Percentiles rank a stretch among this genome's conserved stretches.
These are phyloP conservation scores for Lecanosticta acicola DNA, from an alignment of 2,329 filamentous ascomycete genomes.

Conservation along the genomic window DNA sequence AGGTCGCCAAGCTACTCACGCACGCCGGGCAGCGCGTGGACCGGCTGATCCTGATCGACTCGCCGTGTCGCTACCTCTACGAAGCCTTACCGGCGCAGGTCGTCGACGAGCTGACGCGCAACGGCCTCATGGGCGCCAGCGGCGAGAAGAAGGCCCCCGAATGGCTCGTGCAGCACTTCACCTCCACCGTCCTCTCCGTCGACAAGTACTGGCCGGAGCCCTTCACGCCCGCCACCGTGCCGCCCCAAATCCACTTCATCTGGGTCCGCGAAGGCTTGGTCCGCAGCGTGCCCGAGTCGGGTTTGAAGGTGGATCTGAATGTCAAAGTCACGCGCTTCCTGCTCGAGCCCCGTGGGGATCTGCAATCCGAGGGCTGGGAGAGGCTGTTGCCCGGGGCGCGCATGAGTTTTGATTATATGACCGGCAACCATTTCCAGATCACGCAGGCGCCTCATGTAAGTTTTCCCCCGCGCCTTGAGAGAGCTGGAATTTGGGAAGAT, in stretches of 20 bases:
- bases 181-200: constrained; percentile 25
- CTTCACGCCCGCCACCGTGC: constrained; percentile 19
- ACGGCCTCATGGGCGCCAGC: constrained; percentile 26
- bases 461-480: too few relatives aligned
- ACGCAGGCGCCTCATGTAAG: constrained; percentile 29
- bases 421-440: constrained; percentile 31
- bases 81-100: constrained; percentile 26
- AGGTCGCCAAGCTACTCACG: constrained; percentile 24
- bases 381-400: constrained; percentile 25
- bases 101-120: constrained; percentile 23
- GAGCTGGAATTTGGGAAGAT: background rate
- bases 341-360: constrained; percentile 26
- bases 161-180: constrained; percentile 30
- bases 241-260: constrained; percentile 26
- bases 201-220: constrained; percentile 27
- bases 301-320: constrained; percentile 26
- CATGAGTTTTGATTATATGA: constrained; percentile 28
- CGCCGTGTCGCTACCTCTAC: constrained; percentile 24
- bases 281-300: constrained; percentile 25
- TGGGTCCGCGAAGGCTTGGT: constrained; percentile 30
- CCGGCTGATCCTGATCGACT: constrained; percentile 28
- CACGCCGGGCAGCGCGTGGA: constrained; percentile 24
- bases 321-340: constrained; percentile 30
- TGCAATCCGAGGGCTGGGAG: constrained; percentile 30
- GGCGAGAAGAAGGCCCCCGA: constrained; percentile 27